Evolutionary conservation across 345 rosid genomes (phyloP).

Genomic region (Eucalyptus fibrosa): DNA sequence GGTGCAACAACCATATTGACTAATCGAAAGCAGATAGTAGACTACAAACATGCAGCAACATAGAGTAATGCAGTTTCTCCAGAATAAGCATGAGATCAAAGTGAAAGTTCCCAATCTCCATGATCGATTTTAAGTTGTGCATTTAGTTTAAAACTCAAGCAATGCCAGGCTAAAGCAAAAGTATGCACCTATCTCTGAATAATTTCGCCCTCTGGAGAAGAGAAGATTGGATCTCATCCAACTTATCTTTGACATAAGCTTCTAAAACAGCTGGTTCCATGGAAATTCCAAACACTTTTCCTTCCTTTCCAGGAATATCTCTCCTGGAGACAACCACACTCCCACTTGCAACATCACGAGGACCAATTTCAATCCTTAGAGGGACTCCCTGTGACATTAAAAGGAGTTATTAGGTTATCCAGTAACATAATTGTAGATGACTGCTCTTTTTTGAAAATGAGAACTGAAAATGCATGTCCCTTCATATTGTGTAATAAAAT

Average conservation of each 20-base stretch:
- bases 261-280: constrained; percentile 63
- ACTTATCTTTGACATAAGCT: constrained; percentile 68
- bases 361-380: constrained; percentile 89
- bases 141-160: not conserved
- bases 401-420: not conserved
- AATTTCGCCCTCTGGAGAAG: constrained; percentile 55
- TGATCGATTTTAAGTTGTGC: not conserved
- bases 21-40: not conserved
- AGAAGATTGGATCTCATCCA: constrained; percentile 82
- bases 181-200: constrained; percentile 67
- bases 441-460: not conserved
- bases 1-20: not conserved
- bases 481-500: not conserved
- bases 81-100: not conserved
- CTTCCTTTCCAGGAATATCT: constrained; percentile 86
- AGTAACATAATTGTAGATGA: not conserved
- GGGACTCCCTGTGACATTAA: constrained; percentile 55
- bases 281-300: constrained; percentile 86
- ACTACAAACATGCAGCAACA: not conserved
- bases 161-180: not conserved
- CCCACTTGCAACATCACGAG: constrained; percentile 74
- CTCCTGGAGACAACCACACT: constrained; percentile 85
- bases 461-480: not conserved
- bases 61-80: not conserved
- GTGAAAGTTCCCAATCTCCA: not conserved